These are phyloP conservation scores for Melanomma pulvis-pyrius DNA, from an alignment of 495 filamentous ascomycete species.

Conservation along the genomic window DNA sequence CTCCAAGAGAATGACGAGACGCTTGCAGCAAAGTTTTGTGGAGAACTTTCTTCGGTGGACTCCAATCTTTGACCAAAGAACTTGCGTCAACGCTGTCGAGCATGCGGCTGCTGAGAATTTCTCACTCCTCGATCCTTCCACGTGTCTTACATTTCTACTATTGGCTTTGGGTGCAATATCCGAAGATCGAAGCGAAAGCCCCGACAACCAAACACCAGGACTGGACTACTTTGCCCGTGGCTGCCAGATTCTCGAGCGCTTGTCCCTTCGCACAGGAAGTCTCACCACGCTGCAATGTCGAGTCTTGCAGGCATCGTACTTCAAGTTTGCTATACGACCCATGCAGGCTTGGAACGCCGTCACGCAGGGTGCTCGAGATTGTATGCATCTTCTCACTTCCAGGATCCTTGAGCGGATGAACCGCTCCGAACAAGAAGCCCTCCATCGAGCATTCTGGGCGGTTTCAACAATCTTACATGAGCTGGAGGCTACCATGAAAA, in stretches of 20 bases:
- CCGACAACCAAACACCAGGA: constrained; percentile 20
- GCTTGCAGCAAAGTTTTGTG: constrained; percentile 30
- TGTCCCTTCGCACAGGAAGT: constrained; percentile 23
- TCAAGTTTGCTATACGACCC: constrained; percentile 25
- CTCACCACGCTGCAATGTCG: constrained; percentile 26
- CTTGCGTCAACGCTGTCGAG: constrained; percentile 13
- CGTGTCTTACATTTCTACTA: constrained; percentile 23
- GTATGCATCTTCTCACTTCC: constrained; percentile 29
- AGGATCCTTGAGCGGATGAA: constrained; percentile 13
- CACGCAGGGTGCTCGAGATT: constrained; percentile 28
- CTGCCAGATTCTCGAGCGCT: constrained; percentile 22
- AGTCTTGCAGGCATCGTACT: constrained; percentile 28
- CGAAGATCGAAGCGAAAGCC: constrained; percentile 23
- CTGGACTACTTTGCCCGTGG: constrained; percentile 27
- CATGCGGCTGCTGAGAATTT: constrained; percentile 11
- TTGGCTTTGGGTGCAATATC: constrained; percentile 27
- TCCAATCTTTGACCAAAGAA: constrained; percentile 25
- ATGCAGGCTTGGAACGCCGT: constrained; percentile 26
- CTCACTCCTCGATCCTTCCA: constrained; percentile 1
- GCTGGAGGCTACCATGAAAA: constrained; percentile 34
- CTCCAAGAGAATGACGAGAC: constrained; percentile 16
- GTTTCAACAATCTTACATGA: constrained; percentile 30
- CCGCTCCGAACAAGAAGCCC: constrained; percentile 16
- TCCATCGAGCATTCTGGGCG: constrained; percentile 34
- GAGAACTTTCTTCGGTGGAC: constrained; percentile 34